phyloP scores from a whole-genome alignment of 2,329 filamentous ascomycete species.

The Periconia digitata region DNA sequence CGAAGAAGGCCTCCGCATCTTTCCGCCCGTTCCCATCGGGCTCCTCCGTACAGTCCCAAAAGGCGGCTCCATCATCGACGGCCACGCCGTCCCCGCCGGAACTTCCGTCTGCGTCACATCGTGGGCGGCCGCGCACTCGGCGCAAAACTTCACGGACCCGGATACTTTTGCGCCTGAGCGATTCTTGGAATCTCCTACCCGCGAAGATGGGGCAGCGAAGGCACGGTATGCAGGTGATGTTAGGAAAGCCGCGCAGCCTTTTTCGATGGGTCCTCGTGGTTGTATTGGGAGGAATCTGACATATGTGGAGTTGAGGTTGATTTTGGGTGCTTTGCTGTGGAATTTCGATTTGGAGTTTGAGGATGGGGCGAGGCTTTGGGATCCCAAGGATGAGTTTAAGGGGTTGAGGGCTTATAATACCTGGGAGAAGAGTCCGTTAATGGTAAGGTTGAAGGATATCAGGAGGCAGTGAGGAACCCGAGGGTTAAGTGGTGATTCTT shows the following conservation, averaged over 20 bases:
- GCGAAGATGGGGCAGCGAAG: conserved; percentile 8
- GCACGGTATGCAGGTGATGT: conserved; percentile 20
- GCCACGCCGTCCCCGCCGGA: conserved; percentile 38
- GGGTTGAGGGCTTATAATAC: conserved; percentile 34
- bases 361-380: conserved; percentile 31
- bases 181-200: conserved; percentile 26
- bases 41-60: conserved; percentile 40
- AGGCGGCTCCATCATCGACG: conserved; percentile 42
- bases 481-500: too few species aligned
- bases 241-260: conserved; percentile 35
- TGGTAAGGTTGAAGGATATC: conserved; percentile 33
- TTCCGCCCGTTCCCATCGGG: conserved; percentile 49
- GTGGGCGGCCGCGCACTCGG: conserved; percentile 32
- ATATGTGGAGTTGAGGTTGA: conserved; percentile 39
- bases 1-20: conserved; percentile 50
- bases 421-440: conserved; percentile 38
- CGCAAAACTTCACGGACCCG: conserved; percentile 35
- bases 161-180: conserved; percentile 40
- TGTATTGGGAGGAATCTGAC: conserved; percentile 38
- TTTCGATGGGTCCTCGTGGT: conserved; percentile 31
- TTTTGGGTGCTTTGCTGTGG: conserved; percentile 35
- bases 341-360: conserved; percentile 38
- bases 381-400: conserved; percentile 29
- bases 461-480: conserved; percentile 12
- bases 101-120: conserved; percentile 30